Percentiles rank a stretch among this genome's conserved stretches.
These are phyloP conservation scores for Spizellomyces punctatus DNA, from an alignment of 192 early-diverging fungal genomes.

Conservation along the genomic window DNA sequence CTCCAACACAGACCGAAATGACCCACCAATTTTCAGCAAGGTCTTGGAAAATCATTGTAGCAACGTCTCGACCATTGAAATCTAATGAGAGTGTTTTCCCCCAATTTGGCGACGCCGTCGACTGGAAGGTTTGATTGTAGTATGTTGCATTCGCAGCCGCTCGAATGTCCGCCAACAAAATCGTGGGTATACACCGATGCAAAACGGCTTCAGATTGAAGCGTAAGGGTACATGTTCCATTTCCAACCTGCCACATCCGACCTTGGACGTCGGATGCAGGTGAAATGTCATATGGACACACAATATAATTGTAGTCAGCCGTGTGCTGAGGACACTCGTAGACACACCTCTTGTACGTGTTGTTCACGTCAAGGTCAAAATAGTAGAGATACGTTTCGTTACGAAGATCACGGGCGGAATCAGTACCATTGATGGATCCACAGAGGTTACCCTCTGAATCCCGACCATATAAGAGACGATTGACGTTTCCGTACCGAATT, in stretches of 20 bases:
- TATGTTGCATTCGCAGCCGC: constrained; percentile 16
- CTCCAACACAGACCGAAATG: constrained; percentile 35
- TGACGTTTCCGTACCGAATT: constrained; percentile 30
- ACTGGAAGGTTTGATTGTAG: neutral
- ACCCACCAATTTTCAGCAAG: constrained; percentile 31
- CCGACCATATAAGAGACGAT: constrained; percentile 29
- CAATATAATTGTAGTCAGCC: constrained; percentile 3
- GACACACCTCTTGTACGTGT: constrained; percentile 29
- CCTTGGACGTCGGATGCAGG: neutral
- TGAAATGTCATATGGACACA: constrained; percentile 31
- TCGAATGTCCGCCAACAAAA: constrained; percentile 18
- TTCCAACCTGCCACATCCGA: neutral
- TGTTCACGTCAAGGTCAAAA: constrained; percentile 17
- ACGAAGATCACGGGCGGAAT: constrained; percentile 31
- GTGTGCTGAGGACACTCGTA: constrained; percentile 19
- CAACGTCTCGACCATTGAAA: constrained; percentile 23
- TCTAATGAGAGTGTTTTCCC: constrained; percentile 13
- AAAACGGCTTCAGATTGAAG: constrained; percentile 22
- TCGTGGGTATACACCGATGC: constrained; percentile 24
- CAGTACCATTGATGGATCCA: constrained; percentile 18
- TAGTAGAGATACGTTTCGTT: constrained; percentile 18
- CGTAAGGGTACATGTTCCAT: constrained; percentile 5
- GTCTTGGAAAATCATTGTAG: constrained; percentile 30
- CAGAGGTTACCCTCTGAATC: constrained; percentile 44
- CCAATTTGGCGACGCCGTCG: neutral